Conservation (phyloP, 345 rosid species). For the Anastatica hierochuntica region DNA sequence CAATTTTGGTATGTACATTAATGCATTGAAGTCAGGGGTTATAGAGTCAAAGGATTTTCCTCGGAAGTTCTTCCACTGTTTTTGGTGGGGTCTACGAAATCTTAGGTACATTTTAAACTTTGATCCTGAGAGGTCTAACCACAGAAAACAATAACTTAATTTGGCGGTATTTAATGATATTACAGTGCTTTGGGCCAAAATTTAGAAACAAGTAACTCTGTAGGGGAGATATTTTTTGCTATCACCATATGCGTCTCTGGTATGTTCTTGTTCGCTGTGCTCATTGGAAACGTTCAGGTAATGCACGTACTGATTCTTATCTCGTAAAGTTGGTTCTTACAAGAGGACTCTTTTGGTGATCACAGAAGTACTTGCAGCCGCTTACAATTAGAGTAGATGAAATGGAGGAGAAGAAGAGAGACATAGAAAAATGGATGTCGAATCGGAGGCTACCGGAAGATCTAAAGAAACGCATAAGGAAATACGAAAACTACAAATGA, state of each 20-base stretch:
- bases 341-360: not conserved
- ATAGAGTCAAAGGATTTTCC: conserved; percentile 12
- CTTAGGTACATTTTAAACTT: too few species aligned
- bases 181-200: conserved; percentile 42
- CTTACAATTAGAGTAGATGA: conserved; percentile 16
- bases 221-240: conserved; percentile 31
- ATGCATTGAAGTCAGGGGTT: conserved; percentile 14
- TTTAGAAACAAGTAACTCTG: conserved; percentile 32
- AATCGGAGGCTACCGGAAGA: not conserved
- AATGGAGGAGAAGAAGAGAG: conserved; percentile 19
- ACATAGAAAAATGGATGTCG: conserved; percentile 26
- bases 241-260: conserved; percentile 31
- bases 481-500: conserved; percentile 7
- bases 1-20: conserved; percentile 25
- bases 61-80: conserved; percentile 17
- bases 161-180: too few species aligned
- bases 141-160: too few species aligned
- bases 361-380: conserved; percentile 23
- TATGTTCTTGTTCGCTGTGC: conserved; percentile 36
- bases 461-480: conserved; percentile 18
- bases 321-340: not conserved
- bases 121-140: too few species aligned
- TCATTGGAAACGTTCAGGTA: conserved; percentile 59
- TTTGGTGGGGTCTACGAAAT: conserved; percentile 25
- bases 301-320: not conserved